Base-by-base conservation (phyloP, 768 basidiomycete genomes). In the Suillus brevipes region DNA sequence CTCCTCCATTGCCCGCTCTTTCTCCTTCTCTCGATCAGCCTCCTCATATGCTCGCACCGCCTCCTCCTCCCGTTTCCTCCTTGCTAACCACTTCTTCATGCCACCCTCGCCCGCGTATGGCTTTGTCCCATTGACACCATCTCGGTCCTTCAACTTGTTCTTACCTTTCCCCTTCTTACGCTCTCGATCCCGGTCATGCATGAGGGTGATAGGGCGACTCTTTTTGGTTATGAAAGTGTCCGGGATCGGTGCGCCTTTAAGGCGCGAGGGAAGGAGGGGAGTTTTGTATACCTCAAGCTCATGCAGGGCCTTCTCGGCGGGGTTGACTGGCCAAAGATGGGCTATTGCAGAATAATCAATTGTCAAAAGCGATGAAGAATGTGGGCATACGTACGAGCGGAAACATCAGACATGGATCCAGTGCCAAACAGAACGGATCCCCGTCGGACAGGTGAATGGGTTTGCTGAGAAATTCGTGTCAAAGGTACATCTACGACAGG, bases 101-200 rank as follows among this genome's bases (percentile, higher is more conserved):
- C 90, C 89, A 61, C 91, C 89, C 66, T 87, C 85, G 8, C 91
- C 91, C 1, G 90, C 87, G 69, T 93, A 93, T 4, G 91, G 91
- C 70, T 92, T 92, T 23, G 85, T 85, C 45, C 82, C 83, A 66
- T 86, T 87, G 16, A 80, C 75, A 20, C 79, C 73, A 28, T 65
- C 74, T 42, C 74, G 75, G 47, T 77, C 71, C 50, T 74, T 79
- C 42, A 71, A 75, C 69, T 81, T 83, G 16, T 65, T 74, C 55
- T 71, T 74, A 6, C 71, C 71, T 72, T 81, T 77, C 69, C 78
- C 71, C 67, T 78, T 76, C 66, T 83, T 84, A 49, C 75, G 76
- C 23, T 77, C 77, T 67, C 83, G 82, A 67, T 88, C 87, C 58
- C 40, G 40, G 63, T 85, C 85, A 16, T 83, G 82, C 87, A 91